Evolutionary conservation across 164 flowering plant genomes (phyloP).

Genomic region (Vitis cinerea): DNA sequence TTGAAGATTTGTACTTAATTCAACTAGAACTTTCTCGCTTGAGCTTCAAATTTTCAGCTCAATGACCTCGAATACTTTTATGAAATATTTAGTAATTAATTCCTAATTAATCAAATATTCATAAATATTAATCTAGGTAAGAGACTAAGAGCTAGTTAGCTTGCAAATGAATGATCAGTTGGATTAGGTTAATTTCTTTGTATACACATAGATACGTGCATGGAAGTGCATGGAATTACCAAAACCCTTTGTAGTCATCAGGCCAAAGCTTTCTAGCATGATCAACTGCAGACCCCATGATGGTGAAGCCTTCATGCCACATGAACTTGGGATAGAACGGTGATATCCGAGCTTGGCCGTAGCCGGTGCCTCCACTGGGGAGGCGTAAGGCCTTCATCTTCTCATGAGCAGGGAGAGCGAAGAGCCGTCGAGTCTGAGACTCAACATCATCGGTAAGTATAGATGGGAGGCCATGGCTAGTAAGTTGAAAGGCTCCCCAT

Average conservation of each 20-base stretch:
- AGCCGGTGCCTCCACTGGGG: conserved; percentile 46
- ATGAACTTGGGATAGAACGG: conserved; percentile 46
- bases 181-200: neutral
- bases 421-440: conserved; percentile 35
- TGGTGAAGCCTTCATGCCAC: conserved; percentile 76
- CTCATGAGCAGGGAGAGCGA: conserved; percentile 38
- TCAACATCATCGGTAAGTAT: conserved; percentile 34
- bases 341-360: conserved; percentile 50
- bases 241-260: conserved; percentile 30
- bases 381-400: conserved; percentile 46
- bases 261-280: conserved; percentile 63
- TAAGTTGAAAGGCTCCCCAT: conserved; percentile 60
- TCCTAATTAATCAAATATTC: no score
- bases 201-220: conserved; percentile 9
- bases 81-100: no score
- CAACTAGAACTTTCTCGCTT: neutral
- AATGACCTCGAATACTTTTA: no score
- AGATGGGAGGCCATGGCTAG: conserved; percentile 42
- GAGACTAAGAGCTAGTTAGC: no score
- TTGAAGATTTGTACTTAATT: neutral
- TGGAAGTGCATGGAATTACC: conserved; percentile 46
- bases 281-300: conserved; percentile 38
- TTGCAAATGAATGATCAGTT: no score
- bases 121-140: no score
- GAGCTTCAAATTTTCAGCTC: neutral